Evolutionary conservation across 2,329 filamentous ascomycete genomes (phyloP).

Genomic region (Bipolaris gigantea): DNA sequence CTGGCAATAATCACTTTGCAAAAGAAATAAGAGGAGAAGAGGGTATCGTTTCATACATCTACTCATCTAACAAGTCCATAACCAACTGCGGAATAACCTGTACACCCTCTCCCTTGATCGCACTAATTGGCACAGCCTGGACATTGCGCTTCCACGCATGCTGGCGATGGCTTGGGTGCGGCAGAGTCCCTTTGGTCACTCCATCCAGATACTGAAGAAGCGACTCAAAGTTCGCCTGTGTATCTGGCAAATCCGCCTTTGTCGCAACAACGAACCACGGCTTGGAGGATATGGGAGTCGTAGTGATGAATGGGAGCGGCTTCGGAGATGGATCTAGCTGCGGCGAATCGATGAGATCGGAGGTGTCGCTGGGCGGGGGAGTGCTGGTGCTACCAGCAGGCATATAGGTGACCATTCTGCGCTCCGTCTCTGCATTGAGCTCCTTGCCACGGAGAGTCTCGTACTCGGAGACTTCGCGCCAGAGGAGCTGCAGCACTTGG

Average conservation of each 20-base stretch:
- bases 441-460: slow-evolving; percentile 78
- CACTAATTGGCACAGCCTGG: slow-evolving; percentile 80
- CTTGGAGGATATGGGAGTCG: slow-evolving; percentile 83
- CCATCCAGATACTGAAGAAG: slow-evolving; percentile 71
- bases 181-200: slow-evolving; percentile 63
- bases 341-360: slow-evolving; percentile 26
- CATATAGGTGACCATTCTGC: slow-evolving; percentile 61
- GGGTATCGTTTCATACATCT: slow-evolving; percentile 13
- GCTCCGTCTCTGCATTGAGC: slow-evolving; percentile 63
- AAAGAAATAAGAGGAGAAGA: neutral
- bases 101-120: slow-evolving; percentile 83
- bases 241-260: slow-evolving; percentile 81
- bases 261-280: slow-evolving; percentile 97
- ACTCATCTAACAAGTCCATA: slow-evolving; percentile 61
- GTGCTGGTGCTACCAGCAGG: slow-evolving; percentile 23
- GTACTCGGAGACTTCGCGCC: slow-evolving; percentile 89
- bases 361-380: slow-evolving; percentile 15
- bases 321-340: slow-evolving; percentile 29
- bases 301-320: slow-evolving; percentile 51
- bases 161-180: slow-evolving; percentile 72
- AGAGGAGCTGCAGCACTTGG: slow-evolving; percentile 74
- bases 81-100: slow-evolving; percentile 73
- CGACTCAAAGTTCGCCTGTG: slow-evolving; percentile 72
- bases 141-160: slow-evolving; percentile 63
- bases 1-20: no score